Base-by-base conservation (phyloP, 1,284 basidiomycete genomes). In the Rhodotorula sp. region DNA sequence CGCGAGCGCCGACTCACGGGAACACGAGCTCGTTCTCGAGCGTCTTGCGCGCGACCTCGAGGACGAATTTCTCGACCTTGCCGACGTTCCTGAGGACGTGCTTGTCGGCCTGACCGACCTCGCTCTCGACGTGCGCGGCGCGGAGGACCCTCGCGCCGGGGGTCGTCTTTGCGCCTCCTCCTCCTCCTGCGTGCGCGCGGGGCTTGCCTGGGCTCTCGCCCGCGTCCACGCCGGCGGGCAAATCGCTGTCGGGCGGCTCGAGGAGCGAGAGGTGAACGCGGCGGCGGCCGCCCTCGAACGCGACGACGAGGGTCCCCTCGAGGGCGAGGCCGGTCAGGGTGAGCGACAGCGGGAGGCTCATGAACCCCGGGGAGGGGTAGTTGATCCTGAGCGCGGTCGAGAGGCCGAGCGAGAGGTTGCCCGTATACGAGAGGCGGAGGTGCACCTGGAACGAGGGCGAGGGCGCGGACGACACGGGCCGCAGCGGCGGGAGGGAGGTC, bases 31-130 rank as follows among this genome's bases (percentile, higher is more conserved):
- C 74, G 67, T 66, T 76, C 73, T 97, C 94, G 66, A 99, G 84
- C 3, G 92, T 94, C 82, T 94, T 97, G 68, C 97, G 86, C 69
- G 98, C 90, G 55, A 97, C 90, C 78, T 99, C 94, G 80, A 94
- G 90, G 63, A 98, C 91, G 81, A 99, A 99, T 67, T 90, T 86
- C 82, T 99, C 97, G 46, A 99, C 92, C 75, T 97, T 90, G 7
- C 92, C 94, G 29, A 99, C 97, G 77, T 99, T 99, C 81, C 94
- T 91, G 77, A 99, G 81, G 5, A 97, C 92, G 83, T 98, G 95
- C 77, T 95, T 97, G 80, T 97, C 94, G 39, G 90, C 85, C 84
- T 97, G 92, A 1, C 97, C 97, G 64, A 99, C 96, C 83, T 97
- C 93, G 80, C 90, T 93, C 82, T 99, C 96, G 80, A 99, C 94